Base-by-base conservation (phyloP, 768 basidiomycete species). In the Termitomyces sp. region DNA sequence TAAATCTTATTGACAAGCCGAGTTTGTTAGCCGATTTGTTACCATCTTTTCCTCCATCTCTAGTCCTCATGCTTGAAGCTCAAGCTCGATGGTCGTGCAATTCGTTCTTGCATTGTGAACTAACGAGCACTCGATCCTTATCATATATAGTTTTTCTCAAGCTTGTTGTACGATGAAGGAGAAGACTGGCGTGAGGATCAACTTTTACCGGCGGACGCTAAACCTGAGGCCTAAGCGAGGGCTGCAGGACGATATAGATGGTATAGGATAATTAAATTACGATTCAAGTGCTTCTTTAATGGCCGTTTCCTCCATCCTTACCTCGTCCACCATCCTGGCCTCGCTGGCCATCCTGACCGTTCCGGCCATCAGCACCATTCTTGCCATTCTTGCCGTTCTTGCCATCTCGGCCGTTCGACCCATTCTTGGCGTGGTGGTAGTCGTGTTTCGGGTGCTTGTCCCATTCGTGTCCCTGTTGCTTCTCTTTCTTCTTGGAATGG, bases 301-400 rank as follows among this genome's bases (percentile, higher is more conserved):
- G 39, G 20, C 20, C 53, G 6, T 34, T 36, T 24, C 22, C 49
- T n/a, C 49, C 51, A 39, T 52, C 26, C 39, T 52, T 42, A 13
- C 51, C 50, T 15, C 44, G 51, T 41, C 39, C 57, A 10, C 57
- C 57, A 28, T 51, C 56, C 28, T 52, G 50, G 12, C 56, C 56
- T 10, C 45, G 26, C 29, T 52, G 51, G 3, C 51, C 50, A 24
- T 37, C 24, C 36, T 34, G 16, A 28, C 56, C 56, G 28, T 51
- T 42, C 13, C 12, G 29, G 22, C 55, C 56, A 34, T 56, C 18
- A 2, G 29, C n/a, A 18, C 56, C 56, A 29, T 57, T 28, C 54
- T 3, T 24, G 1, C 54, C 54, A 29, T 57, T 28, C 54, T 3
- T 24, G 3, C 54, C 54, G n/a, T 55, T 44, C 12, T 13, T 22